These are phyloP conservation scores for Boechera stricta DNA, from an alignment of 345 rosid species.

Conservation along the genomic window DNA sequence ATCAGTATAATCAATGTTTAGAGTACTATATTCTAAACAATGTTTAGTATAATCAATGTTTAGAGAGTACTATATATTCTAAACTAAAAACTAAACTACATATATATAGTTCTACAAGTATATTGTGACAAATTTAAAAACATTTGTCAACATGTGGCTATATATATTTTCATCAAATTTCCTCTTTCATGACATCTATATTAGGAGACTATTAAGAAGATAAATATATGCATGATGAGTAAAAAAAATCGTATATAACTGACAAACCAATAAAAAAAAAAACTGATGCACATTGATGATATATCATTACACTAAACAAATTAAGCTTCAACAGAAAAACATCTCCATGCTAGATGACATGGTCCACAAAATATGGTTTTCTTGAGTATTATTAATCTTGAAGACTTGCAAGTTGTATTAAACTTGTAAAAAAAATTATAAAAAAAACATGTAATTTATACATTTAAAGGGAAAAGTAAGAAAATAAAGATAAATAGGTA, in stretches of 20 bases:
- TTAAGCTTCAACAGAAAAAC: neutral
- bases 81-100: neutral
- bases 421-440: neutral
- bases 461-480: neutral
- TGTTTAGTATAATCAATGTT: too few relatives aligned
- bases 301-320: neutral
- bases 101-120: neutral
- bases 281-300: neutral
- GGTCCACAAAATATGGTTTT: slow-evolving; percentile 21
- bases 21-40: too few relatives aligned
- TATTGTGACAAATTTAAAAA: neutral
- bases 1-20: neutral
- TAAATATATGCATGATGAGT: neutral
- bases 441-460: neutral
- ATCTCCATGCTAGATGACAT: slow-evolving; percentile 4
- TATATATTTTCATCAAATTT: neutral
- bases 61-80: neutral
- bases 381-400: slow-evolving; percentile 24
- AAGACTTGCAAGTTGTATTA: slow-evolving; percentile 23
- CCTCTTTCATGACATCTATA: neutral
- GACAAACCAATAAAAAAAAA: too few relatives aligned
- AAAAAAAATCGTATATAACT: neutral
- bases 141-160: too few relatives aligned
- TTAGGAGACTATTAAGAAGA: neutral
- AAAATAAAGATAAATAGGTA: neutral